These are phyloP conservation scores for Fonsecaea erecta DNA, from an alignment of 2,329 filamentous ascomycete species.

Conservation along the genomic window DNA sequence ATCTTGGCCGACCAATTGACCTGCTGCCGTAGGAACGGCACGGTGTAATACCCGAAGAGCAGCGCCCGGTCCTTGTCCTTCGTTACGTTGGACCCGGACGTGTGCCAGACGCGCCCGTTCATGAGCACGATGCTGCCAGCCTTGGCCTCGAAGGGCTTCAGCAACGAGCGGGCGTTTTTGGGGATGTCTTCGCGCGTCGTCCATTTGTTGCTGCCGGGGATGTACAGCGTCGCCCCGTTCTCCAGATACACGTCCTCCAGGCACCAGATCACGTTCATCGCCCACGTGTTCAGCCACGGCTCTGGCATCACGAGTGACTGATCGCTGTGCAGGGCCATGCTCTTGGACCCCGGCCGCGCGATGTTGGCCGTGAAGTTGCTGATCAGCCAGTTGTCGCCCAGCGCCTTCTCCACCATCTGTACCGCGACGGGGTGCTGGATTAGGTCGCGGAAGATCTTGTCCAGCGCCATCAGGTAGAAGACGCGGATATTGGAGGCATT, in stretches of 20 bases:
- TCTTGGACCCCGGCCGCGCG: slow-evolving; percentile 41
- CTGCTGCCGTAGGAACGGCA: slow-evolving; percentile 40
- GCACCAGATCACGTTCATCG: slow-evolving; percentile 42
- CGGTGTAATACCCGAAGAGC: slow-evolving; percentile 44
- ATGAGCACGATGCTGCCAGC: slow-evolving; percentile 43
- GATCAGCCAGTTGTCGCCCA: slow-evolving; percentile 42
- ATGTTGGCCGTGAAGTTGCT: slow-evolving; percentile 47
- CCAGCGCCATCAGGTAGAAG: slow-evolving; percentile 43
- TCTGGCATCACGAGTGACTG: slow-evolving; percentile 42
- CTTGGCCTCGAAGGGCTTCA: slow-evolving; percentile 43
- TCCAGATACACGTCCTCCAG: slow-evolving; percentile 41
- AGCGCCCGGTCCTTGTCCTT: slow-evolving; percentile 42
- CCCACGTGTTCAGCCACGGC: slow-evolving; percentile 40
- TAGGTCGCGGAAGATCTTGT: slow-evolving; percentile 40
- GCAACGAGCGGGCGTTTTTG: slow-evolving; percentile 38
- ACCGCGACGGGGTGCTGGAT: slow-evolving; percentile 40
- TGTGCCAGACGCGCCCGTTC: slow-evolving; percentile 45
- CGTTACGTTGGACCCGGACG: slow-evolving; percentile 42
- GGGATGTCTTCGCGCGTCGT: slow-evolving; percentile 15
- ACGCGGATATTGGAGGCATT: slow-evolving; percentile 42
- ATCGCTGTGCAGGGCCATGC: slow-evolving; percentile 45
- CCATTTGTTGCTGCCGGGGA: slow-evolving; percentile 25
- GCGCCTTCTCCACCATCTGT: slow-evolving; percentile 39
- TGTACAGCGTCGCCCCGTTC: slow-evolving; percentile 40
- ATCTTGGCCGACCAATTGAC: slow-evolving; percentile 44